Base-by-base conservation (phyloP, 2,329 filamentous ascomycete species). In the Penicillium sp. region DNA sequence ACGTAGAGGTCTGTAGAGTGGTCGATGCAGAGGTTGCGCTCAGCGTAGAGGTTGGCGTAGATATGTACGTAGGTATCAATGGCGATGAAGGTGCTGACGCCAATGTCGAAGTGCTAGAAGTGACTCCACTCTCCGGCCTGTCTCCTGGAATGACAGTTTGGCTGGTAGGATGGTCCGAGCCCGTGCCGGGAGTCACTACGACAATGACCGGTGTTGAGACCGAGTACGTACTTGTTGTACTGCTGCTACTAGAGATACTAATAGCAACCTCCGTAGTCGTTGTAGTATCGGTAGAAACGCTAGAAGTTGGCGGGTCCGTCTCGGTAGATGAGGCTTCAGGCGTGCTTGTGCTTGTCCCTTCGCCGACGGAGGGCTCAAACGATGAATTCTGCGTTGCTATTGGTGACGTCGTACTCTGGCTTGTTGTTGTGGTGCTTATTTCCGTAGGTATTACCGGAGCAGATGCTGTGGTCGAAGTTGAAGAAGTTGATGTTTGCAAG, bases 131-230 rank as follows among this genome's bases (percentile, higher is more conserved):
- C 35, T 41, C 35, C 5, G 35, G 35, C 35, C 35, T 41, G 11
- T 15, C 52, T 7, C 59, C 55, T n/a, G 49, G 44, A 13, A 51
- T 13, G 1, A 58, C 54, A 0, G 61, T 58, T 56, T 54, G 26
- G 30, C 29, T 55, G 19, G 38, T 60, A 30, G 51, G 45, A 30
- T 49, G n/a, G 19, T 49, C 51, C n/a, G 56, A 29, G 19, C 29
- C 48, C 31, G 35, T 6, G 30, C 57, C 61, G 3, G 35, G 49
- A 3, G 63, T 62, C 31, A 62, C 47, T 21, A 58, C 31, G 19
- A 67, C 45, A 17, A 64, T 46, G 3, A 61, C 51, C 2, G 59
- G 55, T 5, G 56, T 60, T 38, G 41, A 41, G 29, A 44, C 56
- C 11, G 54, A 38, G 17, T 41, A 48, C 6, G 60, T 35, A 21